Conservation (phyloP, 768 basidiomycete species). For the Tremella mesenterica region DNA sequence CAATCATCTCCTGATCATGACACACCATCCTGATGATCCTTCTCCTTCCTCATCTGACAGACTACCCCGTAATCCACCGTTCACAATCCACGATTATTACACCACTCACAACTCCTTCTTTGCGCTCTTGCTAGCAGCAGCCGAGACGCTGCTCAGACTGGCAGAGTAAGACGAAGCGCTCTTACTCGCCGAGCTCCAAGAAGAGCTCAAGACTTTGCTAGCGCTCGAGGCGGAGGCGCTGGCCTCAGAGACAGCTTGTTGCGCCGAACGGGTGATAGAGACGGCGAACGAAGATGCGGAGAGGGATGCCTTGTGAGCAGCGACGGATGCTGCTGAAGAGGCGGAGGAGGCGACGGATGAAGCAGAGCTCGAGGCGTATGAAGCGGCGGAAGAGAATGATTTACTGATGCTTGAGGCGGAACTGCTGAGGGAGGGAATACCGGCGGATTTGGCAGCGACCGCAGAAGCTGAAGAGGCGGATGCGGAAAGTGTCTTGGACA, state of each 20-base stretch:
- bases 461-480: conserved; percentile 35
- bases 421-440: conserved; percentile 25
- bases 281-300: conserved; percentile 33
- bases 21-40: too few relatives aligned
- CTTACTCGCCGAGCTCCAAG: conserved; percentile 31
- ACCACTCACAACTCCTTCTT: conserved; percentile 40
- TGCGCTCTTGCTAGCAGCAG: conserved; percentile 34
- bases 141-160: conserved; percentile 34
- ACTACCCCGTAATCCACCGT: too few relatives aligned
- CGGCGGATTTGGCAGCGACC: conserved; percentile 38
- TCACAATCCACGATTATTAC: too few relatives aligned
- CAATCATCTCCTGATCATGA: too few relatives aligned
- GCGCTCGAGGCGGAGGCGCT: conserved; percentile 26
- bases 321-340: conserved; percentile 33
- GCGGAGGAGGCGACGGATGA: conserved; percentile 38
- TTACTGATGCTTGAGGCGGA: conserved; percentile 41
- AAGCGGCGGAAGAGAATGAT: conserved; percentile 37
- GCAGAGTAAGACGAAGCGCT: conserved; percentile 31
- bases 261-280: conserved; percentile 29
- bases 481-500: conserved; percentile 34
- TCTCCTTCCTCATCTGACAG: too few relatives aligned
- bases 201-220: conserved; percentile 22
- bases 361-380: conserved; percentile 39
- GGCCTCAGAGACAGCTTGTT: conserved; percentile 29
- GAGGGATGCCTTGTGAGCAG: conserved; percentile 33